Conservation (phyloP, 495 filamentous ascomycete genomes). For the Penicillium salamii region DNA sequence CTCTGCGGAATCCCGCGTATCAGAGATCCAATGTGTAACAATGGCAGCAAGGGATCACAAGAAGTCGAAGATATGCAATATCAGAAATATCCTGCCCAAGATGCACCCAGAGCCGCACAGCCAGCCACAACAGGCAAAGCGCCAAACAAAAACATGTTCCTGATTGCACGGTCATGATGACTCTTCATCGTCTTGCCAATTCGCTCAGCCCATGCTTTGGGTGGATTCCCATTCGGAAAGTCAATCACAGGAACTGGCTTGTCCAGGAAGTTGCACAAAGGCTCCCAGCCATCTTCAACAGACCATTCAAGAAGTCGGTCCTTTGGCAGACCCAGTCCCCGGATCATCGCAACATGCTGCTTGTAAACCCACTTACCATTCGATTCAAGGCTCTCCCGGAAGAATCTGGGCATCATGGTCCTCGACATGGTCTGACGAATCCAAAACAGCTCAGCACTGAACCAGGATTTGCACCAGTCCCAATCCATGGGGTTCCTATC, state of each 20-base stretch:
- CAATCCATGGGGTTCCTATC: constrained; percentile 5
- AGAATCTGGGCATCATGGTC: constrained; percentile 12
- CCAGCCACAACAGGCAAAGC: too few relatives aligned
- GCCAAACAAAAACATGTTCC: too few relatives aligned
- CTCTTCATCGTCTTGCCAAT: neutral
- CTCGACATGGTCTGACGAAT: constrained; percentile 11
- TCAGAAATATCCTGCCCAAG: too few relatives aligned
- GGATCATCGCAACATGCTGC: constrained; percentile 10
- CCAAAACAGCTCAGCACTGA: constrained; percentile 17
- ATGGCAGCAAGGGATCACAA: too few relatives aligned
- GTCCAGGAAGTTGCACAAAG: constrained; percentile 31
- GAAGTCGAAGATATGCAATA: too few relatives aligned
- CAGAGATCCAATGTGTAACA: too few relatives aligned
- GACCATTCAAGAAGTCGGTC: constrained; percentile 39
- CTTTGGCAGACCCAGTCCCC: constrained; percentile 24
- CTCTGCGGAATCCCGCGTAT: neutral
- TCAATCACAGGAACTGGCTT: neutral
- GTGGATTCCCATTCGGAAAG: constrained; percentile 12
- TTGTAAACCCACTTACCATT: constrained; percentile 14
- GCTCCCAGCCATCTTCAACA: constrained; percentile 46
- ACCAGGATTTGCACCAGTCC: constrained; percentile 15
- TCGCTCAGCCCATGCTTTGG: neutral
- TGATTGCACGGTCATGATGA: neutral
- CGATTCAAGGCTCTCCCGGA: constrained; percentile 5
- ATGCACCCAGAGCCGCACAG: too few relatives aligned